Evolutionary conservation across 352 stramenopile species (phyloP), one percentile per base, ranked within the genome.

Genomic region (Globisporangium polare): DNA sequence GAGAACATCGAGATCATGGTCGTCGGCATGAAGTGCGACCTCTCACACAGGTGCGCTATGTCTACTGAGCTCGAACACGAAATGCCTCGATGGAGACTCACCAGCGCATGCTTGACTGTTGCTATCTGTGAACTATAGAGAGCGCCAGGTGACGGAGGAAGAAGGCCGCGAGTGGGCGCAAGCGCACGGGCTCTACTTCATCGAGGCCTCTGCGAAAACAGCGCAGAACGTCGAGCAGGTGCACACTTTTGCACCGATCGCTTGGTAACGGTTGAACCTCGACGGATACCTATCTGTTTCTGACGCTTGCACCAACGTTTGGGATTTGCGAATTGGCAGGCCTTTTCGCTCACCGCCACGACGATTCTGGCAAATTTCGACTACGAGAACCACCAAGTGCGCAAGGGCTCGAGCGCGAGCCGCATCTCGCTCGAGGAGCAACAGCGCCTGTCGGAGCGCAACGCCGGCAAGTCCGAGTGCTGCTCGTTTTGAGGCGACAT

Each of bases 1-100:
- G 78, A 90, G 24, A 78, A 83, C 46, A 75, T 94, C 46, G 83
- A 90, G 64, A 87, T 94, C 63, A 90, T 92, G 79, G 81, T 94
- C 57, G 83, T 94, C 17, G 86, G 86, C 33, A 94, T 92, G 83
- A 94, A 94, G 65, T 88, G 78, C 61, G 86, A 94, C 49, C 60
- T 94, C 24, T 41, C 56, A 0, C 68, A 82, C 13, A 59, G 65
- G 72, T 81, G 12, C 37, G 62, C 12, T 39, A 9, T 39, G 33
- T 15, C 33, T 39, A 39, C 33, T 54, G 26, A 6, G 5, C 9
- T 35, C 42, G 0, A 6, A 35, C 37, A 18, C 37, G 5, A 24
- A 10, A 22, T 27, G 17, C 5, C 5, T 18, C 6, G 35, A 49
- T 49, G 20, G n/a, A 17, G 15, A 29, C 22, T 42, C 22, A 29